phyloP scores from a whole-genome alignment of 2,329 filamentous ascomycete species.

The Hymenoscyphus fructigenus region DNA sequence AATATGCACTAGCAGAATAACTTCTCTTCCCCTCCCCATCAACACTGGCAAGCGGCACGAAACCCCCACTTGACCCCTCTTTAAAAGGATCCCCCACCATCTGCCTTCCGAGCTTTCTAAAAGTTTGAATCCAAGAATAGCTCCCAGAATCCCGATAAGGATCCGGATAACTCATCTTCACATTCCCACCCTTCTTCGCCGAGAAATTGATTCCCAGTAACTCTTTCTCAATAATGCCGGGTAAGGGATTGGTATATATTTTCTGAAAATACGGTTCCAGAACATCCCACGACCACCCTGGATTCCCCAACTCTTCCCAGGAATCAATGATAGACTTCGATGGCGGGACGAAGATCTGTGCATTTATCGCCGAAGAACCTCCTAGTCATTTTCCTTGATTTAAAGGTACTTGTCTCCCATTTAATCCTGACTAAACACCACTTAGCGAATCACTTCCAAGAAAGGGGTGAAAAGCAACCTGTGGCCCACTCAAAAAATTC shows the following conservation, averaged over 20 bases:
- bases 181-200: neutral
- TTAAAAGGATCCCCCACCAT: constrained; percentile 2
- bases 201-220: neutral
- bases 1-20: neutral
- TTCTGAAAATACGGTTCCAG: constrained; percentile 43
- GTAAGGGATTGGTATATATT: constrained; percentile 17
- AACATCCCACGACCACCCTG: constrained; percentile 39
- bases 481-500: neutral
- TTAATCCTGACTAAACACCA: neutral
- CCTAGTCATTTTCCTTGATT: constrained; percentile 35
- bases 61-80: neutral
- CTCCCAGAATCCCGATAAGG: neutral
- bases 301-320: constrained; percentile 39
- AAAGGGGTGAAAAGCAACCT: neutral
- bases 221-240: neutral
- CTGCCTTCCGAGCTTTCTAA: neutral
- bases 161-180: neutral
- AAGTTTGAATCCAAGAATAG: neutral
- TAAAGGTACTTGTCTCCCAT: neutral
- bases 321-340: constrained; percentile 36
- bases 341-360: constrained; percentile 26
- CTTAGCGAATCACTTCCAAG: neutral
- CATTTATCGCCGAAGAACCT: constrained; percentile 38
- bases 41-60: neutral
- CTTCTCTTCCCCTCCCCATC: neutral